phyloP scores from a whole-genome alignment of 306 rosid genomes.

The Parietaria judaica region DNA sequence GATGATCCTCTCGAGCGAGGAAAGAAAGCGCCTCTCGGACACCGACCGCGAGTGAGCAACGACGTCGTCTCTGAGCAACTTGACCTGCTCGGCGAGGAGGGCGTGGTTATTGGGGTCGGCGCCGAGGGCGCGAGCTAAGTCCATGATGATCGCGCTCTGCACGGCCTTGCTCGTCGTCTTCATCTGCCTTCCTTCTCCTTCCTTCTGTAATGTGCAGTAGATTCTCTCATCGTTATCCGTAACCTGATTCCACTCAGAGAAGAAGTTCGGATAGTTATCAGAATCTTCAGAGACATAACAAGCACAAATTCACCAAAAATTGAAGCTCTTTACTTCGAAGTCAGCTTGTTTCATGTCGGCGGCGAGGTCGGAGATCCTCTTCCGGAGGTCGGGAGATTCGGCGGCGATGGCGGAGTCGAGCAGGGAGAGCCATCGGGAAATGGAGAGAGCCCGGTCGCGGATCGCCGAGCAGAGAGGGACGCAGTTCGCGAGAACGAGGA shows the following conservation, averaged over 20 bases:
- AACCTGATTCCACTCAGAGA: constrained; percentile 18
- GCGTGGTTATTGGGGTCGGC: constrained; percentile 30
- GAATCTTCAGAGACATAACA: too few relatives aligned
- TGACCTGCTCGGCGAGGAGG: constrained; percentile 36
- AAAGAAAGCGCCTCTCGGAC: constrained; percentile 28
- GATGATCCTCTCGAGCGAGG: constrained; percentile 32
- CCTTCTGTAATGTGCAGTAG: constrained; percentile 35
- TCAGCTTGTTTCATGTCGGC: constrained; percentile 44
- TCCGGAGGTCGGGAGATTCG: constrained; percentile 28
- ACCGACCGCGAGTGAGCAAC: constrained; percentile 10
- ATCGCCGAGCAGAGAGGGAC: constrained; percentile 28
- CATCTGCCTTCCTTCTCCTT: constrained; percentile 33
- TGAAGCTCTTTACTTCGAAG: constrained; percentile 24
- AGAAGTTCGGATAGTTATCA: too few relatives aligned
- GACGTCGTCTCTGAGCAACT: constrained; percentile 31
- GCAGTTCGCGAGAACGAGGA: constrained; percentile 33
- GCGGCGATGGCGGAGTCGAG: constrained; percentile 22
- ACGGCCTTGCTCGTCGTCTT: constrained; percentile 38
- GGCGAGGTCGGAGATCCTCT: constrained; percentile 33
- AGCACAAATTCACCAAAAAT: too few relatives aligned
- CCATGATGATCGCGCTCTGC: constrained; percentile 52
- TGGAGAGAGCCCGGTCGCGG: constrained; percentile 17
- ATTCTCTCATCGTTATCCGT: constrained; percentile 42
- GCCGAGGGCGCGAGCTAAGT: constrained; percentile 51
- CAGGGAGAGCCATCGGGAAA: constrained; percentile 38